phyloP scores from a whole-genome alignment of 805 yeast species.

The Nakazawaea laoshanensis region DNA sequence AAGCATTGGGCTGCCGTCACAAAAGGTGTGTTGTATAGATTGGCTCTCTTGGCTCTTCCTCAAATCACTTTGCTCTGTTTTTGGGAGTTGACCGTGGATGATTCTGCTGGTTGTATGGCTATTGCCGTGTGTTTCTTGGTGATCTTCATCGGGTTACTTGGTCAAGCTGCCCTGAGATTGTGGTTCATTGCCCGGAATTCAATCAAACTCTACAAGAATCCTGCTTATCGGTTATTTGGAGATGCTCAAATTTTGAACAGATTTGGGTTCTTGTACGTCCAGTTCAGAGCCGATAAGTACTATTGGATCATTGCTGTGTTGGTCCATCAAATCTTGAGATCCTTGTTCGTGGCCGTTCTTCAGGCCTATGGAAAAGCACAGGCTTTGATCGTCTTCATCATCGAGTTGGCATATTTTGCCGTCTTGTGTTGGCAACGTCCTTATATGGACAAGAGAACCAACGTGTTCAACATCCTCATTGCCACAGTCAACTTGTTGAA shows the following conservation, averaged over 20 bases:
- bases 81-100: slow-evolving; percentile 84
- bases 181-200: slow-evolving; percentile 69
- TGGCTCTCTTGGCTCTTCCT: slow-evolving; percentile 79
- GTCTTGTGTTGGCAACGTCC: slow-evolving; percentile 70
- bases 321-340: slow-evolving; percentile 59
- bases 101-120: slow-evolving; percentile 75
- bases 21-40: slow-evolving; percentile 83
- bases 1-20: slow-evolving; percentile 75
- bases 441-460: slow-evolving; percentile 90
- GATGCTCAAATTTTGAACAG: slow-evolving; percentile 73
- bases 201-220: slow-evolving; percentile 66
- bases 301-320: slow-evolving; percentile 70
- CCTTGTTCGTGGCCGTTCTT: slow-evolving; percentile 79
- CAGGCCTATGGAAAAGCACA: slow-evolving; percentile 78
- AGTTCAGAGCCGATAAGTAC: slow-evolving; percentile 79
- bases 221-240: slow-evolving; percentile 87
- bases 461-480: slow-evolving; percentile 84
- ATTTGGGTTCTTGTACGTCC: slow-evolving; percentile 89
- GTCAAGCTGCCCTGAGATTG: slow-evolving; percentile 71
- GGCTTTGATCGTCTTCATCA: slow-evolving; percentile 64
- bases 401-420: slow-evolving; percentile 66
- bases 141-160: slow-evolving; percentile 48
- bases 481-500: slow-evolving; percentile 74
- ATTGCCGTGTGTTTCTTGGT: slow-evolving; percentile 67
- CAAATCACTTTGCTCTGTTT: slow-evolving; percentile 73